Base-by-base conservation (phyloP, 2,329 filamentous ascomycete genomes). In the Sphaceloma murrayae region DNA sequence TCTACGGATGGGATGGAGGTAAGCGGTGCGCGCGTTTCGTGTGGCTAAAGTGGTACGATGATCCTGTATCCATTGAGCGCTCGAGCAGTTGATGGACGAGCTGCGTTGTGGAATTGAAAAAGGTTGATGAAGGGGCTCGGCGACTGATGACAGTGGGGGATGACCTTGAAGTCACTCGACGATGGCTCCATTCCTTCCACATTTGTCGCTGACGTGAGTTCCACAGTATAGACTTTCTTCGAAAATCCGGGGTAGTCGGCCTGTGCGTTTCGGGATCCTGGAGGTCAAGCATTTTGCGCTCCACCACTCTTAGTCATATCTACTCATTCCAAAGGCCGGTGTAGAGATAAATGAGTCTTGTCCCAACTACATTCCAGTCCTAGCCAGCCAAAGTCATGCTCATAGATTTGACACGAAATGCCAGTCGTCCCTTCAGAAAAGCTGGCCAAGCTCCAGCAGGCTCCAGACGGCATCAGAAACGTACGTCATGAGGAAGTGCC, bases 371-470 rank as follows among this genome's bases (percentile, higher is more conserved):
- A n/a, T n/a, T n/a, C n/a, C n/a, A n/a, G n/a, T n/a, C n/a, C n/a
- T n/a, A n/a, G n/a, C n/a, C n/a, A n/a, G n/a, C n/a, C n/a, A n/a
- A n/a, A n/a, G n/a, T n/a, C n/a, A n/a, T n/a, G n/a, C n/a, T n/a
- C n/a, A n/a, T n/a, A n/a, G n/a, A n/a, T n/a, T n/a, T n/a, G n/a
- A n/a, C n/a, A n/a, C 65, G 74, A 58, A 48, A 98, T 98, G 91
- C 89, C 91, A 52, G 80, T 95, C 53, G 86, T 98, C 54, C 82
- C 78, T 52, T 79, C 88, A 51, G 85, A 95, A 54, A 88, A 93
- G 72, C 77, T 98, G 59, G 83, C 91, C 54, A 77, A 80, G 64
- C 78, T 98, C 55, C 91, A 98, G 71, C 78, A 79, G 62, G 82
- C 88, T 61, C 78, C 87, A 55, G 78, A 88, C 53, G 84, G 88